phyloP scores from a whole-genome alignment of 345 rosid genomes.

The Adansonia digitata region DNA sequence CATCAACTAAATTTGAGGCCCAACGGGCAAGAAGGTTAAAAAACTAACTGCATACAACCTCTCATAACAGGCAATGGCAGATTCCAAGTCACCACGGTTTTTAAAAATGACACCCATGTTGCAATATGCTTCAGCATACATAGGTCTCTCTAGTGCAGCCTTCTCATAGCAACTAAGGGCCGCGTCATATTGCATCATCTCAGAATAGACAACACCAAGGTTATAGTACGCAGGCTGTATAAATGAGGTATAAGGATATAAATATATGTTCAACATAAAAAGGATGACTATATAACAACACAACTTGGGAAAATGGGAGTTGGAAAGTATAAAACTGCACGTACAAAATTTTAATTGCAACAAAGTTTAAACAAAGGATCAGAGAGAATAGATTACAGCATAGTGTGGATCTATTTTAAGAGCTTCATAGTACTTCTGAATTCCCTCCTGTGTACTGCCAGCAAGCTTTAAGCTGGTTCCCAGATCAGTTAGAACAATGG shows the following conservation, averaged over 20 bases:
- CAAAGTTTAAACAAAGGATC: neutral
- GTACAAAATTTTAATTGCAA: neutral
- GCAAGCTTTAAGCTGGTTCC: constrained; percentile 97
- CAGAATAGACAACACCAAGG: constrained; percentile 98
- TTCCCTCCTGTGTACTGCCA: constrained; percentile 94
- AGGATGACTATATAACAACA: neutral
- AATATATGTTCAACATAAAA: neutral
- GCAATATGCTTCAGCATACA: constrained; percentile 99
- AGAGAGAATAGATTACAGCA: constrained; percentile 56
- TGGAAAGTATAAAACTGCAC: neutral
- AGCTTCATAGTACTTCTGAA: constrained; percentile 96
- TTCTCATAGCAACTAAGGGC: constrained; percentile 96
- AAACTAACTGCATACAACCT: constrained; percentile 42
- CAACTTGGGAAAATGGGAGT: neutral
- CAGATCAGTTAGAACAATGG: constrained; percentile 93
- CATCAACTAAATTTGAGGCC: constrained; percentile 9
- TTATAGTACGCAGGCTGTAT: constrained; percentile 98
- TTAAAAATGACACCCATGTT: constrained; percentile 99
- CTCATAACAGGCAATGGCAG: constrained; percentile 96
- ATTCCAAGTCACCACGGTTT: constrained; percentile 96
- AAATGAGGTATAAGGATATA: constrained; percentile 11
- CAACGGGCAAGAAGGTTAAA: constrained; percentile 2
- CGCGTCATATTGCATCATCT: constrained; percentile 97
- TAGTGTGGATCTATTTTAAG: constrained; percentile 94
- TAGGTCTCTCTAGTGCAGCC: constrained; percentile 96